A percentile compares a stretch with the other conserved stretches of the same genome.
These are phyloP conservation scores for Neonothopanus nambi DNA, from an alignment of 1,284 basidiomycete species.

Conservation along the genomic window DNA sequence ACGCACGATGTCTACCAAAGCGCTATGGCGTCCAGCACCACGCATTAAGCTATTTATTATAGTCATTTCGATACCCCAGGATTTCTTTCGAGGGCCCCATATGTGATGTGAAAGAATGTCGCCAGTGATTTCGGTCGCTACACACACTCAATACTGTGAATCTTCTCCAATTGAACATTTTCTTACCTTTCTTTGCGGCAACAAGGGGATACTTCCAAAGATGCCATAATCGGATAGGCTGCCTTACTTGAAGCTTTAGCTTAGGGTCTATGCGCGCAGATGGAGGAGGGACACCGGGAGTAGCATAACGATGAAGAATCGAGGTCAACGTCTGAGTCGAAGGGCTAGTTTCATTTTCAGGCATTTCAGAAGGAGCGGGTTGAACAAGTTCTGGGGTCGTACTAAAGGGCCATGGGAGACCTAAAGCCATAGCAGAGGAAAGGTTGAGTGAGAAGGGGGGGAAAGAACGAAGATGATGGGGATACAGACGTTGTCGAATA, in stretches of 20 bases:
- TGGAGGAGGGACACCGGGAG: constrained; percentile 64
- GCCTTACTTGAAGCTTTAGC: constrained; percentile 53
- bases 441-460: constrained; percentile 5
- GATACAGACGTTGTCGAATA: background rate
- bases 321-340: constrained; percentile 17
- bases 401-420: constrained; percentile 16
- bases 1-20: constrained; percentile 83
- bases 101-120: constrained; percentile 75
- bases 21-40: constrained; percentile 80
- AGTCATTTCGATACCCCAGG: constrained; percentile 91
- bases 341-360: background rate
- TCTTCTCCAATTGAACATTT: background rate
- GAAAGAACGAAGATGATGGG: constrained; percentile 12
- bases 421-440: background rate
- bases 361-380: background rate
- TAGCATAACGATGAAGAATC: constrained; percentile 61
- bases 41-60: constrained; percentile 83
- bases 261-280: constrained; percentile 69
- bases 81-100: constrained; percentile 80
- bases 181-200: constrained; percentile 64
- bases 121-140: constrained; percentile 67
- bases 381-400: background rate
- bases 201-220: constrained; percentile 69
- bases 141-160: background rate
- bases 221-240: constrained; percentile 62